phyloP scores from a whole-genome alignment of 805 yeast species.

The Metschnikowia sp. region DNA sequence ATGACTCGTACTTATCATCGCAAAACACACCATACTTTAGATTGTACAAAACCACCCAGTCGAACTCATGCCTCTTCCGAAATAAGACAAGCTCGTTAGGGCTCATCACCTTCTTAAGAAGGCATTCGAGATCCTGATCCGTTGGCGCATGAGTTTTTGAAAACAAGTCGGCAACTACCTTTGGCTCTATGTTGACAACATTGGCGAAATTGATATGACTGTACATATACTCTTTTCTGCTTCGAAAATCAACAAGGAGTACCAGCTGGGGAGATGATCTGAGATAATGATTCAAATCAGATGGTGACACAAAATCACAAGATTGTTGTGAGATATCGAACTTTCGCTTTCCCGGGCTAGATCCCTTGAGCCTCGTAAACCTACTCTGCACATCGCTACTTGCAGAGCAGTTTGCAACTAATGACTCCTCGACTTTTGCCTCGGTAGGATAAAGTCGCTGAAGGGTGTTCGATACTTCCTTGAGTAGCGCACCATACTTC shows the following conservation, averaged over 20 bases:
- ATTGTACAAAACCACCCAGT: constrained; percentile 66
- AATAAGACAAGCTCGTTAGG: constrained; percentile 41
- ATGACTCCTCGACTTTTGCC: too few relatives aligned
- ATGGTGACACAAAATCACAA: constrained; percentile 12
- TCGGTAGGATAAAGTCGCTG: background rate
- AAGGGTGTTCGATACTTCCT: constrained; percentile 1
- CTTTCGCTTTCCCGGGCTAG: too few relatives aligned
- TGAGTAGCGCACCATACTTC: constrained; percentile 1
- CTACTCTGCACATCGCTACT: constrained; percentile 1
- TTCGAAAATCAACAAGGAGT: constrained; percentile 71
- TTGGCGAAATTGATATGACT: constrained; percentile 62
- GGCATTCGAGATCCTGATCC: constrained; percentile 64
- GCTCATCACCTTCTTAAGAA: constrained; percentile 49
- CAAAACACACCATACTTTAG: constrained; percentile 32
- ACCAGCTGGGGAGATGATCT: constrained; percentile 19
- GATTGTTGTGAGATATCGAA: background rate
- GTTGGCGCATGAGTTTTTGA: constrained; percentile 35
- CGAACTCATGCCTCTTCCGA: constrained; percentile 50
- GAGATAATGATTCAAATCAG: constrained; percentile 9
- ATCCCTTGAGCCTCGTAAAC: constrained; percentile 1
- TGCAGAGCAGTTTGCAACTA: too few relatives aligned
- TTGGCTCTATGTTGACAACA: constrained; percentile 74
- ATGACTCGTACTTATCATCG: constrained; percentile 29
- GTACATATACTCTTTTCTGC: constrained; percentile 53
- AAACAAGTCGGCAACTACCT: constrained; percentile 17